Evolutionary conservation across 805 yeast species (phyloP).

Genomic region (Ogataea neopini): DNA sequence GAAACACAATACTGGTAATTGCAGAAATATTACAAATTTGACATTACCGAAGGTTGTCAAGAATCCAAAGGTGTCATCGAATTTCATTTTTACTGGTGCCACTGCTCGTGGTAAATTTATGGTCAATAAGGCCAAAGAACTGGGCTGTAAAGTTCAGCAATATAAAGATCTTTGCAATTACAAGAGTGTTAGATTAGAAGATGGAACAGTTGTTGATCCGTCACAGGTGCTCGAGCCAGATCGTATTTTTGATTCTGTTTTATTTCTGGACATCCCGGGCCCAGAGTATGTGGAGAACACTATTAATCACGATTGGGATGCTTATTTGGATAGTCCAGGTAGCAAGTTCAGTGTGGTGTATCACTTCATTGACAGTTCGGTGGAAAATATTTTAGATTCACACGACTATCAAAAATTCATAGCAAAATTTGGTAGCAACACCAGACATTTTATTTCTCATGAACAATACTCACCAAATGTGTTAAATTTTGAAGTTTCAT

Average conservation of each 20-base stretch:
- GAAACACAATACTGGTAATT: not conserved
- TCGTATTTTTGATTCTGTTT: conserved; percentile 55
- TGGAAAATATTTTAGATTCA: conserved; percentile 41
- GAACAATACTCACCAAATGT: conserved; percentile 60
- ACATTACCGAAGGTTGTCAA: conserved; percentile 27
- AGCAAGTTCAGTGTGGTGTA: conserved; percentile 52
- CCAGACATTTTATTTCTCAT: conserved; percentile 75
- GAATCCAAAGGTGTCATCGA: conserved; percentile 47
- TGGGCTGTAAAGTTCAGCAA: conserved; percentile 67
- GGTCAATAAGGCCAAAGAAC: conserved; percentile 58
- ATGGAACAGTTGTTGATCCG: conserved; percentile 63
- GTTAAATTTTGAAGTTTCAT: conserved; percentile 57
- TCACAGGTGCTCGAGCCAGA: conserved; percentile 71
- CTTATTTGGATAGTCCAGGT: conserved; percentile 11
- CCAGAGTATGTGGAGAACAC: conserved; percentile 42
- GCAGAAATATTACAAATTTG: conserved; percentile 24
- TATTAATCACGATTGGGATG: conserved; percentile 27
- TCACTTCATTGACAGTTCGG: conserved; percentile 69
- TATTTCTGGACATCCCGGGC: conserved; percentile 75
- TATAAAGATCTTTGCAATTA: conserved; percentile 65
- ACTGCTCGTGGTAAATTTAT: conserved; percentile 79
- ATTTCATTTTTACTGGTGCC: conserved; percentile 65
- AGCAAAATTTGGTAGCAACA: conserved; percentile 49
- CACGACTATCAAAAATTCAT: conserved; percentile 51
- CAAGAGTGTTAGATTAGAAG: conserved; percentile 50